A percentile compares a stretch with the other conserved stretches of the same genome.
phyloP scores from a whole-genome alignment of 306 rosid genomes.

The Trifolium repens region DNA sequence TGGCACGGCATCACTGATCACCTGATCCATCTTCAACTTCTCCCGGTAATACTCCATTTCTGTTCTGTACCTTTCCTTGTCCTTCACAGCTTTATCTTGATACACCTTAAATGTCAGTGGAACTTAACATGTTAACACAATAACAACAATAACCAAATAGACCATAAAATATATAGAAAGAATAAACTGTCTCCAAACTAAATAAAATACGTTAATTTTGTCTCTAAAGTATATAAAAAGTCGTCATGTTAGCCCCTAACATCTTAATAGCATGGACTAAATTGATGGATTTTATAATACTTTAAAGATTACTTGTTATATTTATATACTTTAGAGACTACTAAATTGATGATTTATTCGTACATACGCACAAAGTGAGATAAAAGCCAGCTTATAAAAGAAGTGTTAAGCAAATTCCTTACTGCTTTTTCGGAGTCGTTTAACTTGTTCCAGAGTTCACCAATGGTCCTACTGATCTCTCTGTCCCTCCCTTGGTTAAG shows the following conservation, averaged over 20 bases:
- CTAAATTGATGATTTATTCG: background rate
- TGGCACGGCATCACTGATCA: conserved; percentile 75
- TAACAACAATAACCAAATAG: background rate
- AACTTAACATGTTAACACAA: conserved; percentile 20
- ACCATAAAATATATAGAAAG: too few species aligned
- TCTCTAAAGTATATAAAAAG: too few species aligned
- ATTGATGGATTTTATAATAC: background rate
- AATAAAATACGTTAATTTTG: too few species aligned
- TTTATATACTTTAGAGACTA: background rate
- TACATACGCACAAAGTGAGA: background rate
- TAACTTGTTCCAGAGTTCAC: conserved; percentile 90
- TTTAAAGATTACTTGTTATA: background rate
- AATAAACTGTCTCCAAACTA: too few species aligned
- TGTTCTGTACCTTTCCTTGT: conserved; percentile 75
- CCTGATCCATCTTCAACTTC: conserved; percentile 58
- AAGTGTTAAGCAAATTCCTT: conserved; percentile 38
- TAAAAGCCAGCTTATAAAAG: background rate
- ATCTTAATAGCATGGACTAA: background rate
- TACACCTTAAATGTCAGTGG: conserved; percentile 59
- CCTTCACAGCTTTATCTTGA: conserved; percentile 86
- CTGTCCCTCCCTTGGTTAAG: conserved; percentile 86
- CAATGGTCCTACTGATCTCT: conserved; percentile 90
- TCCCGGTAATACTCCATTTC: conserved; percentile 88
- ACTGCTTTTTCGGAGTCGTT: conserved; percentile 67
- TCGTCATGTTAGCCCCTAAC: too few species aligned